Evolutionary conservation across 1,284 basidiomycete genomes (phyloP), one percentile per base, ranked within the genome.

Genomic region (Leccinum discolor): DNA sequence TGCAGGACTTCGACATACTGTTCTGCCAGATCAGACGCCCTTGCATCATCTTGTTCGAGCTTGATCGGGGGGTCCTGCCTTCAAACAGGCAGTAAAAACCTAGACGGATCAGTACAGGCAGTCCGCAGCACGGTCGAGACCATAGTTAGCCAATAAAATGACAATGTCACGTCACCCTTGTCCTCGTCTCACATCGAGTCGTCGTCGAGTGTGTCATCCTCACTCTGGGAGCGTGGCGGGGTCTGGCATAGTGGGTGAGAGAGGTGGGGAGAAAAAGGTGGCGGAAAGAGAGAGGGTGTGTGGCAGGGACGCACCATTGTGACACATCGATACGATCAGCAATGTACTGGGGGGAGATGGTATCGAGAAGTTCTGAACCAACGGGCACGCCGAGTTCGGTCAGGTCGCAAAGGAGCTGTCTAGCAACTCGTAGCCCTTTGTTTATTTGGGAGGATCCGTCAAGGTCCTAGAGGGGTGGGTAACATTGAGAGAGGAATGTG

Each of bases 361-460:
- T 96, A 79, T 96, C 97, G 65, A 99, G 88, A 56, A 99, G 88
- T 80, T 99, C 98, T 69, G 93, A 95, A 18, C 95, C 97, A 57
- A 98, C 93, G 11, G 97, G 96, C 8, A 99, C 82, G 63, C 97
- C 97, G 56, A 93, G 81, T 69, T 93, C 83, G 47, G 94, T 95
- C 67, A 99, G 84, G 74, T 98, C 94, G 72, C 94, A 90, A 59
- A 99, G 88, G 40, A 99, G 84, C 73, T 94, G 88, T 64, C 98
- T 89, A 0, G 94, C 95, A 64, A 91, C 87, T 66, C 91, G 89
- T 21, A 98, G 87, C 52, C 97, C 97, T 76, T 95, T 94, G 88
- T 99, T 99, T 80, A 99, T 99, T 76, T 96, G 88, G 91, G 93
- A 99, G 63, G 93, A 88, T 65, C 94, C 94, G 77, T 98, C 92